Evolutionary conservation across 371 early-diverging fungal species (phyloP).

Genomic region (Fennellomyces sp.): DNA sequence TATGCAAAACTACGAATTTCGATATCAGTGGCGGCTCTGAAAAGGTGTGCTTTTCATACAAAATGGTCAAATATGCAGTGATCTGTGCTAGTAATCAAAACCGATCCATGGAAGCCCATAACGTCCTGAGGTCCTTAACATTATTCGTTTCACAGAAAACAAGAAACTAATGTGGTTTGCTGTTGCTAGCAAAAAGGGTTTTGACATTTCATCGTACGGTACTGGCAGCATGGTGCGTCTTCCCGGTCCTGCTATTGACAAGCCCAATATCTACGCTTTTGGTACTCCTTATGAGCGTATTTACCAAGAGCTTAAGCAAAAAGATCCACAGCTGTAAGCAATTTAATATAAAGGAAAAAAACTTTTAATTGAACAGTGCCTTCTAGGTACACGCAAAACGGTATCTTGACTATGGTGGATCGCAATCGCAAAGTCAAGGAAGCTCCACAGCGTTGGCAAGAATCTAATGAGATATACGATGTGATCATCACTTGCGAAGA

Average conservation of each 20-base stretch:
- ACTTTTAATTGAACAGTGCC: no score
- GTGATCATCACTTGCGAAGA: conserved; percentile 98
- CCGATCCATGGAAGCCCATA: conserved; percentile 96
- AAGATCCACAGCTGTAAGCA: conserved; percentile 74
- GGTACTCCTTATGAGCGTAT: conserved; percentile 93
- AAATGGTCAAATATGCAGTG: conserved; percentile 85
- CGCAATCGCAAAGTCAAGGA: conserved; percentile 89
- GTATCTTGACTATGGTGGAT: conserved; percentile 89
- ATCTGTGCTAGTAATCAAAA: conserved; percentile 98
- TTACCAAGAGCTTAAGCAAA: conserved; percentile 78
- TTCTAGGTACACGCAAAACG: conserved; percentile 88
- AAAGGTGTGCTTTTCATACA: not conserved
- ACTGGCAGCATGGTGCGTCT: conserved; percentile 92
- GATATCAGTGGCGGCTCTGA: not conserved
- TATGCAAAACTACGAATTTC: no score
- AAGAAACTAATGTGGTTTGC: no score
- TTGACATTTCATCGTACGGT: conserved; percentile 84
- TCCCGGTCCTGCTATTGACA: conserved; percentile 87
- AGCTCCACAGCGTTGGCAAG: conserved; percentile 90
- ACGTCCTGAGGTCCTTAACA: conserved; percentile 68
- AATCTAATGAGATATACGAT: conserved; percentile 79
- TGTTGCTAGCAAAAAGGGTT: conserved; percentile 68
- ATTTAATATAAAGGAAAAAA: not conserved
- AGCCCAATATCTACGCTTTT: conserved; percentile 91
- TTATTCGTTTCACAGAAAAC: no score